Conservation (phyloP, 257 asterid genomes). For the Solanum sitiens region DNA sequence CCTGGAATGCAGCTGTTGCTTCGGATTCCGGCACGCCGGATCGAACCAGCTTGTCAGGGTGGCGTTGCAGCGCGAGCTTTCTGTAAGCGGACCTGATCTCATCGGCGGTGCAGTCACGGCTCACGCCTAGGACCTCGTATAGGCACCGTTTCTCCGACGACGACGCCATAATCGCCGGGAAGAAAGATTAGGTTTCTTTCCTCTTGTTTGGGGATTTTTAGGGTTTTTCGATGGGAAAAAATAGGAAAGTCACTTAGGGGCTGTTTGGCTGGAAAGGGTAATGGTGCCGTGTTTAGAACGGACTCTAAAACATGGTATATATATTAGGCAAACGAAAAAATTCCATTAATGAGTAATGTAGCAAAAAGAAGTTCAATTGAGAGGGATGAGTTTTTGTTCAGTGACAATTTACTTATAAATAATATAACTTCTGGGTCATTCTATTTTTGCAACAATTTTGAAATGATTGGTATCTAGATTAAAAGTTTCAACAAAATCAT, state of each 20-base stretch:
- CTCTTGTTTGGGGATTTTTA: not conserved
- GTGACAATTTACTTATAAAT: too few relatives aligned
- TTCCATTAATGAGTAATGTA: too few relatives aligned
- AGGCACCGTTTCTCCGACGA: conserved; percentile 77
- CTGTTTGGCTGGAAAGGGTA: not conserved
- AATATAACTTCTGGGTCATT: too few relatives aligned
- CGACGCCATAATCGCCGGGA: conserved; percentile 35
- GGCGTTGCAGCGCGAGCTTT: conserved; percentile 92
- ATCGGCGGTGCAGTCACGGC: conserved; percentile 62
- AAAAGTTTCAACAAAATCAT: too few relatives aligned
- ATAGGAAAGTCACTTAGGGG: not conserved
- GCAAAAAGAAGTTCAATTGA: too few relatives aligned
- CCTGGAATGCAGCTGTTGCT: conserved; percentile 89
- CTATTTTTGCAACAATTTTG: too few relatives aligned
- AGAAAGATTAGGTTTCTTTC: not conserved
- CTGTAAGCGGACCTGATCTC: conserved; percentile 84
- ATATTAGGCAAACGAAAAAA: too few relatives aligned
- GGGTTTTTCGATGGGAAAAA: not conserved
- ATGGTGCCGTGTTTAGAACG: not conserved
- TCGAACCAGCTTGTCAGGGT: conserved; percentile 82
- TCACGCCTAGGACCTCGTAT: conserved; percentile 73
- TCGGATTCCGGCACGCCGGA: conserved; percentile 81
- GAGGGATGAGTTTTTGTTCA: too few relatives aligned
- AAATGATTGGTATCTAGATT: too few relatives aligned
- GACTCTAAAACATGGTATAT: not conserved